phyloP scores from a whole-genome alignment of 495 filamentous ascomycete genomes.

The Neurospora tetrasperma region DNA sequence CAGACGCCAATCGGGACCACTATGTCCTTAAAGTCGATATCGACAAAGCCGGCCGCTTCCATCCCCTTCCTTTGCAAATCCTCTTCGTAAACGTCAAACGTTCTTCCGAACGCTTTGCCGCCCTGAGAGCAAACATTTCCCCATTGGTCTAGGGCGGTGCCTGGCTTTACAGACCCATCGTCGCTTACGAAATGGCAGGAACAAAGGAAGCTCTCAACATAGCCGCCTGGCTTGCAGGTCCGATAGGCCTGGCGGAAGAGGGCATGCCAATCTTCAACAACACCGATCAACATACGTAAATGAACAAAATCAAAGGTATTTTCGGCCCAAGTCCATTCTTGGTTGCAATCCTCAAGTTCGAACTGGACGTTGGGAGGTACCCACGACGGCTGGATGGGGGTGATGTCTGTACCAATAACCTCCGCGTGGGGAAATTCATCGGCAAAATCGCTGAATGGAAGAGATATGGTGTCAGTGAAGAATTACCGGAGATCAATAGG shows the following conservation, averaged over 20 bases:
- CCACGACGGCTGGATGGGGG: slow-evolving; percentile 30
- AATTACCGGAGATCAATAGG: neutral
- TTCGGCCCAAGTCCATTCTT: slow-evolving; percentile 32
- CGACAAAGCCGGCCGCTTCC: slow-evolving; percentile 6
- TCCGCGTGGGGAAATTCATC: slow-evolving; percentile 35
- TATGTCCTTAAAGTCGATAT: slow-evolving; percentile 2
- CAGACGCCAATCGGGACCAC: neutral
- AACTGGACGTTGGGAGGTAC: slow-evolving; percentile 38
- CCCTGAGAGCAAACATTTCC: neutral
- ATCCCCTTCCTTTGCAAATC: slow-evolving; percentile 13
- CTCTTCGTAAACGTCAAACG: slow-evolving; percentile 13
- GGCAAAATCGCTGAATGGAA: slow-evolving; percentile 33
- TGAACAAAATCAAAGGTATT: slow-evolving; percentile 50
- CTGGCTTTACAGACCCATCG: neutral
- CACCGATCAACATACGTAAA: slow-evolving; percentile 38
- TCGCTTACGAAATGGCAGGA: neutral
- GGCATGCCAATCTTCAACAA: slow-evolving; percentile 41
- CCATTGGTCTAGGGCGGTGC: neutral
- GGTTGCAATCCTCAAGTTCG: slow-evolving; percentile 39
- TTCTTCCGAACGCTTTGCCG: slow-evolving; percentile 6
- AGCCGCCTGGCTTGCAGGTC: slow-evolving; percentile 12
- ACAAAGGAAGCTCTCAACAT: slow-evolving; percentile 11
- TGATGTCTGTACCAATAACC: slow-evolving; percentile 43
- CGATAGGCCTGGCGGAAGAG: slow-evolving; percentile 24
- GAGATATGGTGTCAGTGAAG: neutral